Percentiles rank a stretch among this genome's conserved stretches.
These are phyloP conservation scores for Penicillium sp. DNA, from an alignment of 2,329 filamentous ascomycete species.

Conservation along the genomic window DNA sequence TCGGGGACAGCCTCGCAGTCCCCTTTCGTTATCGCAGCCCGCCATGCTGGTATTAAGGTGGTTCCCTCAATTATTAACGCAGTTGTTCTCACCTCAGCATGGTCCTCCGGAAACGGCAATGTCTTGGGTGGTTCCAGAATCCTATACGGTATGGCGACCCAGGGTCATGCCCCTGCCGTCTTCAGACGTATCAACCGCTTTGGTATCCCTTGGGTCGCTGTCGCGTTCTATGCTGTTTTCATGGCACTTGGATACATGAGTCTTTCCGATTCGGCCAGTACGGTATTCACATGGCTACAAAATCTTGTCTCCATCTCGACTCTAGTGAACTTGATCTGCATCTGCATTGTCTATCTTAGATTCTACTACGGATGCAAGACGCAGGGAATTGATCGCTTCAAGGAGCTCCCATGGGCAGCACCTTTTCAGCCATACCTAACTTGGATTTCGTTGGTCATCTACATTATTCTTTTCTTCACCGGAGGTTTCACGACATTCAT, in stretches of 20 bases:
- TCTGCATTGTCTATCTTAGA: conserved; percentile 53
- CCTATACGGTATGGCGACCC: conserved; percentile 39
- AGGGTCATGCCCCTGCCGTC: conserved; percentile 38
- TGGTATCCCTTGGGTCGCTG: conserved; percentile 56
- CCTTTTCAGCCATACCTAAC: conserved; percentile 59
- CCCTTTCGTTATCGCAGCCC: conserved; percentile 45
- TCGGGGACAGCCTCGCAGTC: conserved; percentile 47
- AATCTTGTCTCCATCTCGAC: conserved; percentile 52
- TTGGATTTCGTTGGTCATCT: conserved; percentile 55
- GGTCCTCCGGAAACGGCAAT: conserved; percentile 45
- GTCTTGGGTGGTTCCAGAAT: conserved; percentile 38
- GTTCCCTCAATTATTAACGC: conserved; percentile 25
- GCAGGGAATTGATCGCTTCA: conserved; percentile 37
- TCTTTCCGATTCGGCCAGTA: conserved; percentile 52
- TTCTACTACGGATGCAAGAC: conserved; percentile 48
- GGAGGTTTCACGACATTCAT: conserved; percentile 60
- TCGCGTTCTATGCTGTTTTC: conserved; percentile 52
- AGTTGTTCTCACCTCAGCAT: conserved; percentile 28
- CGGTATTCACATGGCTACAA: conserved; percentile 66
- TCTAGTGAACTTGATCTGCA: conserved; percentile 59
- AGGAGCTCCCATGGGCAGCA: conserved; percentile 49
- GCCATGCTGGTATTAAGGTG: conserved; percentile 40
- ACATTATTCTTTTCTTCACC: conserved; percentile 62
- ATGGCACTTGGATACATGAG: conserved; percentile 65
- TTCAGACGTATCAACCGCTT: conserved; percentile 44